phyloP scores from a whole-genome alignment of 2,329 filamentous ascomycete species.

The Aspergillus awamori region DNA sequence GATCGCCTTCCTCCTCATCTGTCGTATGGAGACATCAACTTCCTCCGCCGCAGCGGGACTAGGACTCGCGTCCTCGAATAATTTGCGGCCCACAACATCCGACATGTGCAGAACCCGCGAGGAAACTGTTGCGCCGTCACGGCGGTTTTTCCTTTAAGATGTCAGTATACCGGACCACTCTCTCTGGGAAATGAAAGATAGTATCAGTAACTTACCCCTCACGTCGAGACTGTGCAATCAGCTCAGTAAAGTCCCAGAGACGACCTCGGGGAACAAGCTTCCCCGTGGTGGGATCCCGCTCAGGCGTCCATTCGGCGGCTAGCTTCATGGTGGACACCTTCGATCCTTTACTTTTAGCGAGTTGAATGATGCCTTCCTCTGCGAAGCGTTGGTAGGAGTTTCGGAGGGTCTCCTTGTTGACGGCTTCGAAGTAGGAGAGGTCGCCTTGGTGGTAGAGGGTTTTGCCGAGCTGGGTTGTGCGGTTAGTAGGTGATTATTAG shows the following conservation, averaged over 20 bases:
- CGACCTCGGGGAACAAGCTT: slow-evolving; percentile 69
- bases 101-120: slow-evolving; percentile 77
- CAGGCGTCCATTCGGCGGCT: slow-evolving; percentile 72
- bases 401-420: slow-evolving; percentile 96
- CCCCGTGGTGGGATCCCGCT: slow-evolving; percentile 64
- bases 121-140: slow-evolving; percentile 89
- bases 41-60: slow-evolving; percentile 24
- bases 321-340: slow-evolving; percentile 60
- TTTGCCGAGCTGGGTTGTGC: slow-evolving; percentile 72
- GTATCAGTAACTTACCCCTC: slow-evolving; percentile 63
- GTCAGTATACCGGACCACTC: not conserved
- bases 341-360: slow-evolving; percentile 67
- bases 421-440: slow-evolving; percentile 94
- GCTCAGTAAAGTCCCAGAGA: slow-evolving; percentile 89
- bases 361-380: slow-evolving; percentile 83
- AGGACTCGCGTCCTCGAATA: slow-evolving; percentile 58
- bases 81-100: slow-evolving; percentile 68
- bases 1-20: slow-evolving; percentile 42
- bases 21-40: slow-evolving; percentile 38
- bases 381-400: slow-evolving; percentile 88
- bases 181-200: not conserved
- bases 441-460: slow-evolving; percentile 97
- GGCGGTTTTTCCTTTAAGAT: slow-evolving; percentile 73
- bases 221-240: slow-evolving; percentile 77
- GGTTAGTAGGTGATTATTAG: slow-evolving; percentile 10